Evolutionary conservation across 257 asterid species (phyloP), one percentile per base, ranked within the genome.

Genomic region (Solanum etuberosum): DNA sequence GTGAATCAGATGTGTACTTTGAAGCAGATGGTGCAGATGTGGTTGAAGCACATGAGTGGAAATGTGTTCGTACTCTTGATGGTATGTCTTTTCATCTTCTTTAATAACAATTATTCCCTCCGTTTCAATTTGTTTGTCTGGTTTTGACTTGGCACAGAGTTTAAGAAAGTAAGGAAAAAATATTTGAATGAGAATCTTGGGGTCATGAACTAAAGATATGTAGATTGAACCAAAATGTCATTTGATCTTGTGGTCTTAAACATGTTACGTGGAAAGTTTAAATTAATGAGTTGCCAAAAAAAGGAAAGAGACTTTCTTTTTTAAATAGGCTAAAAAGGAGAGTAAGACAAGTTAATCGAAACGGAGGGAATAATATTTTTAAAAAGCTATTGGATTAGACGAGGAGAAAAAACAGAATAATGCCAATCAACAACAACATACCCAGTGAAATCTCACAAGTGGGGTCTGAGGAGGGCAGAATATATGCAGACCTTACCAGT

Each of bases 11-110:
- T 80, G 89, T 91, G 59, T 92, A 85, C 90, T 93, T 87, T 88
- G 98, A 95, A 83, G 95, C 95, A 87, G 94, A 92, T 89, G 92
- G 94, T 80, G 97, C 96, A 31, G 99, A 97, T 92, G 95, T 87
- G 77, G 89, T 95, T 76, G 98, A 97, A 88, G 98, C 93, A 81
- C 94, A 94, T 92, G 94, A 95, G 89, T 97, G 99, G 99, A 96
- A 92, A 92, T 97, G 99, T 83, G 93, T 97, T 72, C 98, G 96
- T 84, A 96, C 98, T n/a, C 80, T 92, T 86, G 94, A 94, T 86
- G 99, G 99, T 96, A 92, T 86, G 85, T 87, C 77, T 83, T 59
- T 80, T 90, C 73, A n/a, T 70, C 83, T 85, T 85, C 48, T 85
- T 48, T 18, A 10, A 29, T 80, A 43, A 42, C 16, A 40, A 14